Conservation (phyloP, 2,329 filamentous ascomycete genomes). For the Cercospora zeina region DNA sequence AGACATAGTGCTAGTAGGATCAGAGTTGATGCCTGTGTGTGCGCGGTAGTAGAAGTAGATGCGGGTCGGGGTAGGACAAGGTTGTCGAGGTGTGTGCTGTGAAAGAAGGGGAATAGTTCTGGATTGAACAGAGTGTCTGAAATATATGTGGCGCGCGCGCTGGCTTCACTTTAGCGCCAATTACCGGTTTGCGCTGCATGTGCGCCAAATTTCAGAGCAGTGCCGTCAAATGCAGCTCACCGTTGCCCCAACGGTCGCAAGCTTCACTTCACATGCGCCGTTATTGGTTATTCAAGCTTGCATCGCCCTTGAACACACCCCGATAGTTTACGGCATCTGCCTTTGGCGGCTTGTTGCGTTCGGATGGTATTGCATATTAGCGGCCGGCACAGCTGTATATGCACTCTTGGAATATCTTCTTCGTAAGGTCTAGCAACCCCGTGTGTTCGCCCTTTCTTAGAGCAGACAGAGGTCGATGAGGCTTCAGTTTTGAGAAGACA, state of each 20-base stretch:
- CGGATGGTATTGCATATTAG: neutral
- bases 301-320: neutral
- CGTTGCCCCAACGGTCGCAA: neutral
- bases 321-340: neutral
- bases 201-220: neutral
- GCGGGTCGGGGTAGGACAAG: neutral
- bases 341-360: neutral
- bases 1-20: constrained; percentile 18
- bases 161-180: neutral
- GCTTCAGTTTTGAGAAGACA: neutral
- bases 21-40: neutral
- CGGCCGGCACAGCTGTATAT: neutral
- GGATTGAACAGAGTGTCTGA: neutral
- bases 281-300: neutral
- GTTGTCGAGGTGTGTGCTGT: neutral
- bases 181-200: neutral
- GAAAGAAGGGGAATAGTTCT: neutral
- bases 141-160: neutral
- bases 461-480: neutral
- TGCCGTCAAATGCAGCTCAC: constrained; percentile 9
- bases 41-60: neutral
- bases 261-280: neutral
- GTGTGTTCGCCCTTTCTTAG: neutral
- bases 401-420: neutral
- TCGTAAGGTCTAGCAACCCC: neutral